These are phyloP conservation scores for Penicilliopsis zonata DNA, from an alignment of 495 filamentous ascomycete genomes.

Conservation along the genomic window DNA sequence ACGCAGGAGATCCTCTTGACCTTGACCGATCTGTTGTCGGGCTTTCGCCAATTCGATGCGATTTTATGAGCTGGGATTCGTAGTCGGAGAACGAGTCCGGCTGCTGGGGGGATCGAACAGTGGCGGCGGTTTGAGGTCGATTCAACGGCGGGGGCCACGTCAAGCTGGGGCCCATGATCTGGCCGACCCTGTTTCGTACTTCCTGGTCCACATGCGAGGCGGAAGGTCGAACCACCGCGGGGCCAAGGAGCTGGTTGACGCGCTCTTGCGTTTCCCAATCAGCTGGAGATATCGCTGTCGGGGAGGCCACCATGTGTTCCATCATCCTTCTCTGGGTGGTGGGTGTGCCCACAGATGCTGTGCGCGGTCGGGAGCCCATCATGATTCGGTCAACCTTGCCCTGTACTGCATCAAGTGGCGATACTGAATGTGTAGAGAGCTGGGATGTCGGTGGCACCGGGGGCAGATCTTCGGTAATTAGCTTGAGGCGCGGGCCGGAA, in stretches of 20 bases:
- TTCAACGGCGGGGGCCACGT: too few species aligned
- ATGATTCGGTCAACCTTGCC: conserved; percentile 6
- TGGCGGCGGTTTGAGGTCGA: neutral
- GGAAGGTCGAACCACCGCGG: neutral
- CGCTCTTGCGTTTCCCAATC: conserved; percentile 2
- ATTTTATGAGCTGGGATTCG: too few species aligned
- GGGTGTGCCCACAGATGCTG: too few species aligned
- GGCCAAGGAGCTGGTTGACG: conserved; percentile 4
- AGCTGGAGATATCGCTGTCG: conserved; percentile 6
- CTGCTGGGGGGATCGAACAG: neutral
- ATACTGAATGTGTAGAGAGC: conserved; percentile 7
- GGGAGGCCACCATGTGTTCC: conserved; percentile 3
- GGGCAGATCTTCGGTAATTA: conserved; percentile 7
- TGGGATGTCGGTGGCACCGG: conserved; percentile 5
- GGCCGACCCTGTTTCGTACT: neutral
- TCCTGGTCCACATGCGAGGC: neutral
- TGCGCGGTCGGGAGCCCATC: too few species aligned
- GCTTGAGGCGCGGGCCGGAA: conserved; percentile 2
- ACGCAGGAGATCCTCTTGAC: neutral
- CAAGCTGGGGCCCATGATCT: neutral
- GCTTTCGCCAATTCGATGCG: too few species aligned
- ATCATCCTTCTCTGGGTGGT: too few species aligned
- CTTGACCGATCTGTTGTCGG: neutral
- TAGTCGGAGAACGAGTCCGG: too few species aligned
- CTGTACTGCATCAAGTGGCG: conserved; percentile 3